These are phyloP conservation scores for Fraxinus latifolia DNA, from an alignment of 305 asterid genomes.

Conservation along the genomic window DNA sequence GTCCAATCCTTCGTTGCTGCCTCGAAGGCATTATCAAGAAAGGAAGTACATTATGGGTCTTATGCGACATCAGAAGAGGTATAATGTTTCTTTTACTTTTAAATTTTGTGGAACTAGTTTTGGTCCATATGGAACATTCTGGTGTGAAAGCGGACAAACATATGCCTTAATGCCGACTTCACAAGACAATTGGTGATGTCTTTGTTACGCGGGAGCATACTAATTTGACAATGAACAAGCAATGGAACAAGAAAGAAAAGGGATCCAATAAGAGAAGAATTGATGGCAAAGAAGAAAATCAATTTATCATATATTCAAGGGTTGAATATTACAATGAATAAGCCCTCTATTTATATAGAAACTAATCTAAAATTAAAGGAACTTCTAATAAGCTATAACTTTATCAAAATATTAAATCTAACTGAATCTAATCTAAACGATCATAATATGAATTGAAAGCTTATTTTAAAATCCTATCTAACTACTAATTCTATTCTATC, in stretches of 20 bases:
- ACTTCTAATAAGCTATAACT: too few relatives aligned
- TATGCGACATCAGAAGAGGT: constrained; percentile 94
- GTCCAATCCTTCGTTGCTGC: constrained; percentile 63
- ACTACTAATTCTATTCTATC: neutral
- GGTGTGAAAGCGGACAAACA: neutral
- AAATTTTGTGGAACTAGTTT: neutral
- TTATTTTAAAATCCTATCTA: neutral
- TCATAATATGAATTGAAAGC: neutral
- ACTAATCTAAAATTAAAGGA: neutral
- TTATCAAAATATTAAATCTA: too few relatives aligned
- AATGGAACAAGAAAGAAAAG: neutral
- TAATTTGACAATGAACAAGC: neutral
- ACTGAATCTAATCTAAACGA: too few relatives aligned
- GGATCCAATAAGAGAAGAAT: neutral
- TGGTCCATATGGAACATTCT: neutral
- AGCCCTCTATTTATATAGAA: neutral
- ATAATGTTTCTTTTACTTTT: constrained; percentile 4
- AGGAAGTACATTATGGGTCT: constrained; percentile 70
- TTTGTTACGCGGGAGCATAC: neutral
- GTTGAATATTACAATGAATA: neutral
- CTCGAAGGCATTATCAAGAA: constrained; percentile 75
- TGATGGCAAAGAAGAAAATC: neutral
- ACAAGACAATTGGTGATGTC: neutral
- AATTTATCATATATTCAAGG: neutral
- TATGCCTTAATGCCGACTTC: neutral